phyloP scores from a whole-genome alignment of 352 stramenopile genomes.

The Pythium apleroticum region DNA sequence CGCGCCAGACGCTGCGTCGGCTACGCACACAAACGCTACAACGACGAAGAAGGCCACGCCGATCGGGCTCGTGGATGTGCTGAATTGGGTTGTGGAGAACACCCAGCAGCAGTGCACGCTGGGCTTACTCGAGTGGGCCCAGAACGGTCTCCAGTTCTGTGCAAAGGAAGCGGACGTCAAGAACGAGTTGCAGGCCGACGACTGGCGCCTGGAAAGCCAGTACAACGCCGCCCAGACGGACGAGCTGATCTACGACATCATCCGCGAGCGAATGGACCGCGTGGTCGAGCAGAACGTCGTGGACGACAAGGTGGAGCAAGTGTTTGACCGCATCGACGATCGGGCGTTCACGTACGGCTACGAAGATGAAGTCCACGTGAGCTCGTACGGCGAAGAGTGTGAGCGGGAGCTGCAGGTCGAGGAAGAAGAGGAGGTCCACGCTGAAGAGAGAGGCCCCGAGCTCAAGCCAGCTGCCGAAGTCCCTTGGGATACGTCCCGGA shows the following conservation, averaged over 20 bases:
- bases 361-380: conserved; percentile 44
- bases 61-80: conserved; percentile 25
- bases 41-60: background rate
- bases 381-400: conserved; percentile 41
- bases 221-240: conserved; percentile 32
- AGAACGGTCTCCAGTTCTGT: conserved; percentile 73
- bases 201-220: conserved; percentile 47
- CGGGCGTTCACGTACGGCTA: conserved; percentile 26
- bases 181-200: conserved; percentile 40
- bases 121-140: conserved; percentile 77
- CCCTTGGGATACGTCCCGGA: conserved; percentile 26
- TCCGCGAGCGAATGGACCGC: conserved; percentile 20
- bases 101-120: conserved; percentile 60
- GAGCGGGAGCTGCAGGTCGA: conserved; percentile 62
- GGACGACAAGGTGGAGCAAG: conserved; percentile 4
- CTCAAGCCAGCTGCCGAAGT: conserved; percentile 26
- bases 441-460: conserved; percentile 18
- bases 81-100: conserved; percentile 89
- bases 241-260: conserved; percentile 39
- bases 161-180: conserved; percentile 26
- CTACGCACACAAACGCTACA: background rate
- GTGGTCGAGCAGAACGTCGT: conserved; percentile 8
- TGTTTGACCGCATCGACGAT: conserved; percentile 14
- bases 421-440: conserved; percentile 42
- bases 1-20: background rate